These are phyloP conservation scores for Naganishia kalamii DNA, from an alignment of 768 basidiomycete genomes.

Conservation along the genomic window DNA sequence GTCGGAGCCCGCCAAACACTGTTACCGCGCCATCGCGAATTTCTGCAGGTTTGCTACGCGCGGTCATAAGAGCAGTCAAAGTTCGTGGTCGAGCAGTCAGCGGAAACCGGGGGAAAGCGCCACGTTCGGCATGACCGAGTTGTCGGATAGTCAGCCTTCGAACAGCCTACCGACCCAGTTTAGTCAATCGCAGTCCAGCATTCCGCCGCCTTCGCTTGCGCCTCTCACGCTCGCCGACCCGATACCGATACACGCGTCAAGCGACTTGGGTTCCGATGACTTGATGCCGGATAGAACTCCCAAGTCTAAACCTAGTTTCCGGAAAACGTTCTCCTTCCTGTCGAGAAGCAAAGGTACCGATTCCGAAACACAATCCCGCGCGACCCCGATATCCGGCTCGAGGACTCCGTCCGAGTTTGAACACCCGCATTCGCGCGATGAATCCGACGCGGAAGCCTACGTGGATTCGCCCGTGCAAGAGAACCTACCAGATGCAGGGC, in stretches of 20 bases:
- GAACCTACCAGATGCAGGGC: background rate
- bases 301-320: constrained; percentile 2
- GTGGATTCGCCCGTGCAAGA: constrained; percentile 7
- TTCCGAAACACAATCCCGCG: background rate
- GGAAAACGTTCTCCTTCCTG: constrained; percentile 4
- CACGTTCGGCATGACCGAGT: background rate
- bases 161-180: background rate
- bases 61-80: background rate
- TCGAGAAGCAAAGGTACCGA: background rate
- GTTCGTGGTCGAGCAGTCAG: background rate
- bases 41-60: constrained; percentile 39
- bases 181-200: background rate
- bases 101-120: background rate
- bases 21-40: constrained; percentile 48
- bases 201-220: background rate
- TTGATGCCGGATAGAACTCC: background rate
- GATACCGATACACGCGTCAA: background rate
- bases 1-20: constrained; percentile 44
- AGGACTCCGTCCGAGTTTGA: background rate
- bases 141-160: background rate
- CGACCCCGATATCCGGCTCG: background rate
- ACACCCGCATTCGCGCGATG: background rate
- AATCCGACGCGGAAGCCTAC: background rate
- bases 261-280: background rate
- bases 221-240: constrained; percentile 3